These are phyloP conservation scores for Gossypium gossypioides DNA, from an alignment of 441 rosid species.

Conservation along the genomic window DNA sequence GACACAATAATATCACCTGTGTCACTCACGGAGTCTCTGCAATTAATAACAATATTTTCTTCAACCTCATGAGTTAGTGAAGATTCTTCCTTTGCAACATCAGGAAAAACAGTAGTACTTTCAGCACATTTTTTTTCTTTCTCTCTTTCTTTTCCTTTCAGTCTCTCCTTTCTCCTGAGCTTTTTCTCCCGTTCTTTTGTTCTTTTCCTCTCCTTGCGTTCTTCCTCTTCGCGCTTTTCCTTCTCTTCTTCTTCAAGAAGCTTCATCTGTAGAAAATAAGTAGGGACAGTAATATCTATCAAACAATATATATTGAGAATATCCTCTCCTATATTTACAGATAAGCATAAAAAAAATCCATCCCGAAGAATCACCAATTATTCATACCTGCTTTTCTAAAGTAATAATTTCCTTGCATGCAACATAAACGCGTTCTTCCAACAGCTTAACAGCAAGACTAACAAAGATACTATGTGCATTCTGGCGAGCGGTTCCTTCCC, in stretches of 20 bases:
- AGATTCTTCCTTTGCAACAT: slow-evolving; percentile 39
- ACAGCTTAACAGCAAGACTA: slow-evolving; percentile 66
- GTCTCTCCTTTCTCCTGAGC: slow-evolving; percentile 74
- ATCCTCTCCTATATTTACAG: slow-evolving; percentile 3
- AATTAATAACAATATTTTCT: slow-evolving; percentile 27
- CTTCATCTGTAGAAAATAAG: slow-evolving; percentile 43
- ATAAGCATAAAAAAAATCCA: slow-evolving; percentile 5
- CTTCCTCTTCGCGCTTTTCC: slow-evolving; percentile 94
- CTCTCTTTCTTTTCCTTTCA: slow-evolving; percentile 69
- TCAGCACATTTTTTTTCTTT: slow-evolving; percentile 38
- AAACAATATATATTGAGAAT: background rate
- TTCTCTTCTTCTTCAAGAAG: slow-evolving; percentile 96
- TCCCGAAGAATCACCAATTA: slow-evolving; percentile 13
- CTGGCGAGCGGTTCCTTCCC: slow-evolving; percentile 98
- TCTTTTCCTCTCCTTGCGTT: slow-evolving; percentile 77
- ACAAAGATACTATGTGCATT: slow-evolving; percentile 94
- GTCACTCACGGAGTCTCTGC: slow-evolving; percentile 37
- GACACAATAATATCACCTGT: slow-evolving; percentile 38
- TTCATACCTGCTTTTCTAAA: slow-evolving; percentile 74
- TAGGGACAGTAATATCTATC: slow-evolving; percentile 12
- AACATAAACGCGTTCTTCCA: slow-evolving; percentile 88
- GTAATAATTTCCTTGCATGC: slow-evolving; percentile 95
- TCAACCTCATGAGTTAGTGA: slow-evolving; percentile 38
- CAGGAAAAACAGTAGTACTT: slow-evolving; percentile 26
- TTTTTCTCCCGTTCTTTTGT: slow-evolving; percentile 74